Conservation (phyloP, 176 grass and related monocot species). For the Pontederia paniculata region DNA sequence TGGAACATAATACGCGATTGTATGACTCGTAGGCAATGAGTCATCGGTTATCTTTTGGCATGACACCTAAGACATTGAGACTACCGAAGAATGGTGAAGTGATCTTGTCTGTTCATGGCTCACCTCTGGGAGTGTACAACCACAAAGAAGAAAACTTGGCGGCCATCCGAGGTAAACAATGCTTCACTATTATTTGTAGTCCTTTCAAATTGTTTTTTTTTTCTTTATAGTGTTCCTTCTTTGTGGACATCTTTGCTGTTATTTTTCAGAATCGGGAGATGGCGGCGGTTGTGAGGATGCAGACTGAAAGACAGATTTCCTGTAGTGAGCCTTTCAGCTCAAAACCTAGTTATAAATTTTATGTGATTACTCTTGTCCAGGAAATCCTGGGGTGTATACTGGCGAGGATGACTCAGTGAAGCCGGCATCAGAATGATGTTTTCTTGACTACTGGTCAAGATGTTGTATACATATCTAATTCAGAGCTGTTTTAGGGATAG, state of each 20-base stretch:
- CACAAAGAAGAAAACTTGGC: conserved; percentile 55
- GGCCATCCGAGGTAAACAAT: conserved; percentile 42
- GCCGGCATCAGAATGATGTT: no score
- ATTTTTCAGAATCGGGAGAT: conserved; percentile 58
- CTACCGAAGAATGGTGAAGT: conserved; percentile 76
- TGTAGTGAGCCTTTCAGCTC: no score
- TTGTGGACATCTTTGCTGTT: not conserved
- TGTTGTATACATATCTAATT: no score
- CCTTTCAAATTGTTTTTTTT: not conserved
- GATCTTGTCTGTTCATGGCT: conserved; percentile 74
- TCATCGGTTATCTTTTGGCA: conserved; percentile 53
- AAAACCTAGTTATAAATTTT: no score
- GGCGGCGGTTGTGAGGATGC: conserved; percentile 23
- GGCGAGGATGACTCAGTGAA: no score
- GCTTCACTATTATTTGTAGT: conserved; percentile 1
- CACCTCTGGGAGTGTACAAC: conserved; percentile 66
- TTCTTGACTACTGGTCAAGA: no score
- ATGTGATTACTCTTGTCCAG: no score
- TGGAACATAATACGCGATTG: conserved; percentile 4
- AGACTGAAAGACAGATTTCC: not conserved
- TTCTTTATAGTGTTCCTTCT: not conserved
- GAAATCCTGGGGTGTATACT: no score
- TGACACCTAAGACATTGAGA: conserved; percentile 74
- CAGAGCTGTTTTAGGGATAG: no score
- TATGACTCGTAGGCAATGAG: conserved; percentile 33